phyloP scores from a whole-genome alignment of 306 rosid species.

The Vigna radiata region DNA sequence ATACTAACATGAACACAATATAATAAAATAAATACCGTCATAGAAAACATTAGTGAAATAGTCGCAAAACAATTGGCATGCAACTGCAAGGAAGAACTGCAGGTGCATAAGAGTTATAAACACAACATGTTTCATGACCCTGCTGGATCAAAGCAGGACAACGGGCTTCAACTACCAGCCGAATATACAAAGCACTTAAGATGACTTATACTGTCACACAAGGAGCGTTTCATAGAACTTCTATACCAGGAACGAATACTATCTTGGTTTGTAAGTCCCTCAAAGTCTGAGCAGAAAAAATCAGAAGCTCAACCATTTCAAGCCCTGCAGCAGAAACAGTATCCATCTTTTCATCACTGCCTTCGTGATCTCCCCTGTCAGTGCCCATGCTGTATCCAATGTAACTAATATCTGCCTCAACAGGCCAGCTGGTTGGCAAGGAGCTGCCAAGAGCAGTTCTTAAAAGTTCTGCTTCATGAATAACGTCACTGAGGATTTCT shows the following conservation, averaged over 20 bases:
- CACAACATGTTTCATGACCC: slow-evolving; percentile 14
- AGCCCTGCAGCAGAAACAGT: slow-evolving; percentile 83
- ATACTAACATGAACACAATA: background rate
- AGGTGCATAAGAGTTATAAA: background rate
- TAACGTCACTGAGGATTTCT: slow-evolving; percentile 61
- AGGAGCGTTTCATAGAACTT: slow-evolving; percentile 32
- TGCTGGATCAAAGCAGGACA: background rate
- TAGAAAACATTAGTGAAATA: too few relatives aligned
- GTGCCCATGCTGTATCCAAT: slow-evolving; percentile 43
- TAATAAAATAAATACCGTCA: background rate
- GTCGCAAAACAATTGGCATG: too few relatives aligned
- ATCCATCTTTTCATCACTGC: slow-evolving; percentile 67
- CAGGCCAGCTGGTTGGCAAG: slow-evolving; percentile 89
- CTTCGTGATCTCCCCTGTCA: slow-evolving; percentile 50
- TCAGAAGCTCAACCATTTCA: slow-evolving; percentile 95
- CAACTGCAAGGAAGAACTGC: background rate
- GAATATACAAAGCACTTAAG: slow-evolving; percentile 13
- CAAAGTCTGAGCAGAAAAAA: slow-evolving; percentile 73
- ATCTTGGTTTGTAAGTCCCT: slow-evolving; percentile 49
- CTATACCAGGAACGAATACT: slow-evolving; percentile 27
- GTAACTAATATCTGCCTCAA: slow-evolving; percentile 56
- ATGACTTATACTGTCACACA: slow-evolving; percentile 13
- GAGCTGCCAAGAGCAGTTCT: slow-evolving; percentile 95
- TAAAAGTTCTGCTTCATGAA: slow-evolving; percentile 76
- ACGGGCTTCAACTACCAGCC: background rate